Evolutionary conservation across 2,329 filamentous ascomycete species (phyloP).

Genomic region (Monilinia vaccinii-corymbosi): DNA sequence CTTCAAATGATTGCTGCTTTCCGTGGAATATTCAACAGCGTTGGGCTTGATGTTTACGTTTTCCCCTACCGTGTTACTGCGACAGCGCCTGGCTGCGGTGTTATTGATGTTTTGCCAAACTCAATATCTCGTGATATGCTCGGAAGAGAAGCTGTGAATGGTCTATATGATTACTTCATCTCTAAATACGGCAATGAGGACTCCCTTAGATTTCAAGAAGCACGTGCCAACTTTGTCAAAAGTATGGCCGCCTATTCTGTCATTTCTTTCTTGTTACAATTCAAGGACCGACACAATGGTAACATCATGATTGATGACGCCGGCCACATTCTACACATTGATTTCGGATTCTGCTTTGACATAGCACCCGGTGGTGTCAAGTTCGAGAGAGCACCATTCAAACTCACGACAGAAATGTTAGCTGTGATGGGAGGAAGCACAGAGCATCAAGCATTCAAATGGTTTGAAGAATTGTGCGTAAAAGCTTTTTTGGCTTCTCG

Average conservation of each 20-base stretch:
- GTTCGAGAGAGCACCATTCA: conserved; percentile 97
- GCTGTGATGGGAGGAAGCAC: conserved; percentile 93
- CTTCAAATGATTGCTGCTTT: conserved; percentile 98
- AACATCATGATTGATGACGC: conserved; percentile 99
- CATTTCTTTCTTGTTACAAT: conserved; percentile 92
- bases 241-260: conserved; percentile 98
- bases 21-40: conserved; percentile 89
- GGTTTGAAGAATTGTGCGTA: conserved; percentile 93
- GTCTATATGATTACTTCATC: conserved; percentile 95
- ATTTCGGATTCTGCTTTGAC: conserved; percentile 99
- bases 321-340: conserved; percentile 95
- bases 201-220: conserved; percentile 87
- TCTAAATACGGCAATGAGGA: conserved; percentile 97
- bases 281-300: conserved; percentile 98
- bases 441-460: conserved; percentile 79
- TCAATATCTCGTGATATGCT: conserved; percentile 99
- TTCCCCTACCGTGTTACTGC: conserved; percentile 96
- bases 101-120: conserved; percentile 96
- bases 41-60: conserved; percentile 93
- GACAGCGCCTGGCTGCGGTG: conserved; percentile 91
- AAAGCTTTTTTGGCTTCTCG: conserved; percentile 88
- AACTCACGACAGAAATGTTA: conserved; percentile 94
- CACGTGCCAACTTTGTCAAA: conserved; percentile 95
- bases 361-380: conserved; percentile 95
- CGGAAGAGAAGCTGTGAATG: conserved; percentile 93